These are phyloP conservation scores for Epichloe glyceriae DNA, from an alignment of 2,329 filamentous ascomycete species.

Conservation along the genomic window DNA sequence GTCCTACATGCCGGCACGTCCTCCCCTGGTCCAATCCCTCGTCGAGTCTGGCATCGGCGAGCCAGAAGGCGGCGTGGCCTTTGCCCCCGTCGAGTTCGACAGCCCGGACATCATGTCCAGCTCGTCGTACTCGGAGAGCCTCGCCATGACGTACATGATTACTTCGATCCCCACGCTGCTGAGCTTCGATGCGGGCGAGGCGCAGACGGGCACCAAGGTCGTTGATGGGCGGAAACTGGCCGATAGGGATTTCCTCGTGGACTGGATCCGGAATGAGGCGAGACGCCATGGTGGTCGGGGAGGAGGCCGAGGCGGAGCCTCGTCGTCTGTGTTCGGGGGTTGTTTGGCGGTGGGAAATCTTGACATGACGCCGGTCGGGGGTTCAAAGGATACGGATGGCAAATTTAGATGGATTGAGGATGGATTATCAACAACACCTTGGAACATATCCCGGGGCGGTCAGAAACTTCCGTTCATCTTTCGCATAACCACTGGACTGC, in stretches of 20 bases:
- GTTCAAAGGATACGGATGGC: too few species aligned
- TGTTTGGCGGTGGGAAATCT: constrained; percentile 24
- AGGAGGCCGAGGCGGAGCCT: constrained; percentile 20
- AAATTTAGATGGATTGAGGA: too few species aligned
- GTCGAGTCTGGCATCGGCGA: constrained; percentile 40
- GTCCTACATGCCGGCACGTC: constrained; percentile 38
- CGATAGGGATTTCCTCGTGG: constrained; percentile 35
- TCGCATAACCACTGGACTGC: too few species aligned
- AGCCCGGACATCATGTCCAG: constrained; percentile 39
- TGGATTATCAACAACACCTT: too few species aligned
- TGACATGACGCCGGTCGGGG: too few species aligned
- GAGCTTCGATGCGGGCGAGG: constrained; percentile 42
- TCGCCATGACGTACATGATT: constrained; percentile 45
- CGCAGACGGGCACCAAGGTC: constrained; percentile 34
- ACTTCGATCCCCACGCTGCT: constrained; percentile 44
- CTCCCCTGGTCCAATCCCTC: constrained; percentile 35
- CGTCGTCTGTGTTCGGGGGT: constrained; percentile 23
- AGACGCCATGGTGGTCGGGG: constrained; percentile 31
- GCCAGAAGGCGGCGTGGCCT: constrained; percentile 41
- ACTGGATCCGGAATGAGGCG: constrained; percentile 41
- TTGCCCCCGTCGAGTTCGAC: constrained; percentile 42
- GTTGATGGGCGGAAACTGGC: constrained; percentile 34
- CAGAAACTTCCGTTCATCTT: too few species aligned
- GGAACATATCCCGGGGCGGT: too few species aligned
- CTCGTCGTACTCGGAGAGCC: constrained; percentile 15